Conservation (phyloP, 2,329 filamentous ascomycete genomes). For the Xylaria multiplex region DNA sequence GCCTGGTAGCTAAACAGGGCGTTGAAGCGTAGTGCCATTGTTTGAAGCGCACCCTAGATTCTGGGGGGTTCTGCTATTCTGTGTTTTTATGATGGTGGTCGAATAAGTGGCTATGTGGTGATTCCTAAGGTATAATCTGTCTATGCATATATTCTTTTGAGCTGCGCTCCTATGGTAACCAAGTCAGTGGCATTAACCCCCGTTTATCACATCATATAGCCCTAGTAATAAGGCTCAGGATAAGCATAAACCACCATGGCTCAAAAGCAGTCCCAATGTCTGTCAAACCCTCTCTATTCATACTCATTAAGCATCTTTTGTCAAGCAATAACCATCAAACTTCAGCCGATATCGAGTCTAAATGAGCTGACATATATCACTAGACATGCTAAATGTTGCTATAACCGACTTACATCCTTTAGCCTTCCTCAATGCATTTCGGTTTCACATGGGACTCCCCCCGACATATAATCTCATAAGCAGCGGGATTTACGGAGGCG, state of each 20-base stretch:
- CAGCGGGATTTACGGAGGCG: neutral
- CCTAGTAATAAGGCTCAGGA: neutral
- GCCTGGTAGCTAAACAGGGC: too few relatives aligned
- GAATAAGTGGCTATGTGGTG: neutral
- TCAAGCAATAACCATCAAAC: neutral
- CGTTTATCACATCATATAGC: neutral
- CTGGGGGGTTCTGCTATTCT: neutral
- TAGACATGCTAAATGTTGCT: neutral
- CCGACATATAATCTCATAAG: constrained; percentile 27
- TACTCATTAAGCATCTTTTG: neutral
- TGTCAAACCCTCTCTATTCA: neutral
- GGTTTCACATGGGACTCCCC: constrained; percentile 7
- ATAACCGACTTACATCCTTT: neutral
- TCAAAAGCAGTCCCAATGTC: constrained; percentile 10
- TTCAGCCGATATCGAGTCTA: neutral
- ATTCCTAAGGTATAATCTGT: neutral
- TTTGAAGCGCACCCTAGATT: neutral
- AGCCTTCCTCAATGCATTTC: constrained; percentile 9
- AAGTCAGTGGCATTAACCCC: neutral
- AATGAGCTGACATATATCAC: neutral
- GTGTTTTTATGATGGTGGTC: neutral
- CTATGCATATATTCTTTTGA: neutral
- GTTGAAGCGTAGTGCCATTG: neutral
- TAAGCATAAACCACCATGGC: constrained; percentile 18
- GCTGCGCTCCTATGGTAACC: neutral